phyloP scores from a whole-genome alignment of 2,329 filamentous ascomycete species.

The Rhinocladiella mackenziei region DNA sequence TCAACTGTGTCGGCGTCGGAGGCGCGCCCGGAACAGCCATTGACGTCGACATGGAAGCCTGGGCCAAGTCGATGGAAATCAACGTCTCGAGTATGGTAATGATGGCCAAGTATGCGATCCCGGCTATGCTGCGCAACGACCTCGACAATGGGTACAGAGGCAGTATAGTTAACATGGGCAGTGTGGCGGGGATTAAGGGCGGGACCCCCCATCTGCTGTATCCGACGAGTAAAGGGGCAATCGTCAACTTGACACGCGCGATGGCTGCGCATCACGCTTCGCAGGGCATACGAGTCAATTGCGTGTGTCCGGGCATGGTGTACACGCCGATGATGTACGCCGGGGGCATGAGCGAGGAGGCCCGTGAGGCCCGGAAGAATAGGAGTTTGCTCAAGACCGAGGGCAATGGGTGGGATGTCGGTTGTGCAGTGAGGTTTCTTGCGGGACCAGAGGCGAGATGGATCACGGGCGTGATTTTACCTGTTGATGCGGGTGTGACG shows the following conservation, averaged over 20 bases:
- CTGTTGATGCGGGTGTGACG: conserved; percentile 48
- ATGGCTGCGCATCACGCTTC: conserved; percentile 54
- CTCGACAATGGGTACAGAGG: conserved; percentile 42
- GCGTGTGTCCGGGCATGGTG: conserved; percentile 54
- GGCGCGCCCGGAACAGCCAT: conserved; percentile 58
- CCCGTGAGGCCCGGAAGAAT: conserved; percentile 47
- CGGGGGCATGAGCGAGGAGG: conserved; percentile 49
- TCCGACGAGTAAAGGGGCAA: conserved; percentile 52
- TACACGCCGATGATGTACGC: conserved; percentile 55
- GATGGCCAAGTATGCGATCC: conserved; percentile 60
- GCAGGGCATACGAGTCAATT: conserved; percentile 53
- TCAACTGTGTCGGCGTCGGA: conserved; percentile 62
- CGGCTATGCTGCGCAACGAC: conserved; percentile 55
- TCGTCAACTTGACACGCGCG: conserved; percentile 55
- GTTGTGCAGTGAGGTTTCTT: conserved; percentile 50
- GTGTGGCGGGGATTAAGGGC: conserved; percentile 55
- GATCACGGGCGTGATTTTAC: conserved; percentile 49
- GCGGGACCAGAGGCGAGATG: conserved; percentile 51
- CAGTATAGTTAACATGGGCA: conserved; percentile 60
- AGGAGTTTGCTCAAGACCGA: conserved; percentile 52
- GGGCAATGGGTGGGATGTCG: conserved; percentile 54
- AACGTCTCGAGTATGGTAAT: conserved; percentile 64
- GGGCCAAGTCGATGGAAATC: conserved; percentile 55
- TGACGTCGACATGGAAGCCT: conserved; percentile 57
- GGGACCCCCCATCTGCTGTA: conserved; percentile 53